Conservation (phyloP, 257 asterid genomes). For the Capsicum baccatum region DNA sequence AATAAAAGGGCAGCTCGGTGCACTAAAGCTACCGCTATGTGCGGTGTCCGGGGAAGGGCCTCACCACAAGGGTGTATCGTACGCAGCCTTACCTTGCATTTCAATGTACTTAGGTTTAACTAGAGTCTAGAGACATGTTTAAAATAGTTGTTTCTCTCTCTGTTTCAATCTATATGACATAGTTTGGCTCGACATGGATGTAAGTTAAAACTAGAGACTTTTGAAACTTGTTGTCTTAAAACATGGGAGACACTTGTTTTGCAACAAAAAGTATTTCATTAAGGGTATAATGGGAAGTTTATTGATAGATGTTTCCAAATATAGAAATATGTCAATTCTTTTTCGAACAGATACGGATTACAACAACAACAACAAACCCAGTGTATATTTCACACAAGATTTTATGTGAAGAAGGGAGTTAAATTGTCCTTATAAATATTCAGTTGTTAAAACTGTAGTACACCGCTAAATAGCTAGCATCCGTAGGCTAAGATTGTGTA, state of each 20-base stretch:
- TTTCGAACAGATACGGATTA: background rate
- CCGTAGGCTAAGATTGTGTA: background rate
- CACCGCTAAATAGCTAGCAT: background rate
- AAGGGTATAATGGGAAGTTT: background rate
- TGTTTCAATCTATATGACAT: background rate
- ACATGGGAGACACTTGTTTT: background rate
- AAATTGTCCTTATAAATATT: background rate
- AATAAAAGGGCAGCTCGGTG: background rate
- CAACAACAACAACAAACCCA: too few species aligned
- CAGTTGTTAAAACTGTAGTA: background rate
- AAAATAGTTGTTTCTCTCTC: background rate
- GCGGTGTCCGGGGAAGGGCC: too few species aligned
- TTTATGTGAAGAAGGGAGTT: background rate
- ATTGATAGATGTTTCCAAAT: background rate
- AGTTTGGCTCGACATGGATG: background rate
- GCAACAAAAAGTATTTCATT: background rate
- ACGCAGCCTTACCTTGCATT: background rate
- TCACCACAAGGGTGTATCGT: too few species aligned
- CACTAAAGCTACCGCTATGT: too few species aligned
- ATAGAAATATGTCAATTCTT: background rate
- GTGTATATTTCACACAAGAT: background rate
- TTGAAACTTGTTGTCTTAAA: background rate
- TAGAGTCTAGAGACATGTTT: background rate
- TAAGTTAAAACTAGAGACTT: background rate
- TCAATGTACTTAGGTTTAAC: background rate